Base-by-base conservation (phyloP, 2,329 filamentous ascomycete species). In the Emergomyces africanus region DNA sequence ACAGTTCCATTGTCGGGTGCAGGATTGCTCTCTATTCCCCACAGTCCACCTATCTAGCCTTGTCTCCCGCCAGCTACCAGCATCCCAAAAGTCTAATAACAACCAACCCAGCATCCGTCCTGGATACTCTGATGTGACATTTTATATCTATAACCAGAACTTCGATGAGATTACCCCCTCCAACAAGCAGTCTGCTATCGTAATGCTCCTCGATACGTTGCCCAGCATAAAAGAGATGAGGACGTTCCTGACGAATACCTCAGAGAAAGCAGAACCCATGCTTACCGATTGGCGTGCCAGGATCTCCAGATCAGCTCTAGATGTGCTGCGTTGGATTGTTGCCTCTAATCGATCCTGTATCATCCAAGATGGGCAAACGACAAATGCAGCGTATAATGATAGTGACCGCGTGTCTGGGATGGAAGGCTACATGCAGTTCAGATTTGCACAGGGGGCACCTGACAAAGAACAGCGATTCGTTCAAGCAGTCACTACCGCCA, bases 271-370 rank as follows among this genome's bases (percentile, higher is more conserved):
- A 2, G 71, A 75, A 3, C 69, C 66, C 2, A 65, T 64, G 1
- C 69, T 87, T 28, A 68, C 72, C 3, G 74, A 71, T 51, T 88
- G 84, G 84, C 71, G 74, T 63, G 76, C 81, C 25, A 74, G 79
- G 20, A 78, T 96, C 10, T 81, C 85, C 0, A 81, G 83, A 1
- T 81, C 87, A 6, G 82, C 85, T 0, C 72, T 89, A 2, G 81
- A 83, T 23, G 72, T 95, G 0, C 74, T 96, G 23, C 81, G 88
- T 57, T 96, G 91, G 91, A 88, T 96, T 61, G 83, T 96, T 60
- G 88, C 90, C 0, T 95, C 90, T 0, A 96, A 96, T 66, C 80
- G 89, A 51, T 92, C 91, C 0, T 91, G 86, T 65, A 94, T 96
- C 61, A 79, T 92, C 51, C 85, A 92, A 64, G 85, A 94, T 18